These are phyloP conservation scores for Kernera saxatilis DNA, from an alignment of 345 rosid species.

Conservation along the genomic window DNA sequence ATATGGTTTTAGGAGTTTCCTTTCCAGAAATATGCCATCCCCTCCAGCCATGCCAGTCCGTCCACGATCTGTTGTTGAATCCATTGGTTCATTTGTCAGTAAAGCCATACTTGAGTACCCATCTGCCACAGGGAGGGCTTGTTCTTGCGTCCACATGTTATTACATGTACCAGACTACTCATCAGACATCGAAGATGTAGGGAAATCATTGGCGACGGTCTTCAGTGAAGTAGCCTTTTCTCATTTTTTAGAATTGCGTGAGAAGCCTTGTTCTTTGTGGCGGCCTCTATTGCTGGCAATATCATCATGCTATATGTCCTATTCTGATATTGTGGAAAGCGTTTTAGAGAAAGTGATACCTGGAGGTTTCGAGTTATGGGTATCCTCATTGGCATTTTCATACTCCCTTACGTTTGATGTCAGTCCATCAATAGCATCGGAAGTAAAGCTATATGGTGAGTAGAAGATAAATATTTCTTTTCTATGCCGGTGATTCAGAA, in stretches of 20 bases:
- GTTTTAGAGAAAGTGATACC: constrained; percentile 48
- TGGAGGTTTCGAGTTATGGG: constrained; percentile 65
- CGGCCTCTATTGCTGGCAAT: constrained; percentile 72
- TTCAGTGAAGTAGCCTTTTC: constrained; percentile 67
- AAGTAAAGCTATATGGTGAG: constrained; percentile 65
- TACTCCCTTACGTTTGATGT: constrained; percentile 41
- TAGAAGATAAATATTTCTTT: not conserved
- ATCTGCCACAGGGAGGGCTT: constrained; percentile 75
- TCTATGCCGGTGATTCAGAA: not conserved
- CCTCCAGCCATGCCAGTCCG: constrained; percentile 79
- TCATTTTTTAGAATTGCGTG: constrained; percentile 46
- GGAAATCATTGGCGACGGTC: constrained; percentile 44
- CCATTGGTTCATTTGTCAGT: constrained; percentile 60
- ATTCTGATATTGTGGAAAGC: constrained; percentile 49
- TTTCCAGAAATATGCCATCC: constrained; percentile 41
- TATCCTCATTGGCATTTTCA: constrained; percentile 47
- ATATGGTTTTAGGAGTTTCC: constrained; percentile 49
- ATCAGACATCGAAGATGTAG: constrained; percentile 46
- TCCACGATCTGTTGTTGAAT: constrained; percentile 59
- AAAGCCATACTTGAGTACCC: constrained; percentile 70
- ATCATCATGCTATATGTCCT: constrained; percentile 66
- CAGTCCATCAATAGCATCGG: constrained; percentile 41
- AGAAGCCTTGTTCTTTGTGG: constrained; percentile 63
- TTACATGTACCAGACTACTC: constrained; percentile 64
- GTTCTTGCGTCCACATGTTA: constrained; percentile 61